Evolutionary conservation across 768 basidiomycete genomes (phyloP).

Genomic region (Mrakia gelida): DNA sequence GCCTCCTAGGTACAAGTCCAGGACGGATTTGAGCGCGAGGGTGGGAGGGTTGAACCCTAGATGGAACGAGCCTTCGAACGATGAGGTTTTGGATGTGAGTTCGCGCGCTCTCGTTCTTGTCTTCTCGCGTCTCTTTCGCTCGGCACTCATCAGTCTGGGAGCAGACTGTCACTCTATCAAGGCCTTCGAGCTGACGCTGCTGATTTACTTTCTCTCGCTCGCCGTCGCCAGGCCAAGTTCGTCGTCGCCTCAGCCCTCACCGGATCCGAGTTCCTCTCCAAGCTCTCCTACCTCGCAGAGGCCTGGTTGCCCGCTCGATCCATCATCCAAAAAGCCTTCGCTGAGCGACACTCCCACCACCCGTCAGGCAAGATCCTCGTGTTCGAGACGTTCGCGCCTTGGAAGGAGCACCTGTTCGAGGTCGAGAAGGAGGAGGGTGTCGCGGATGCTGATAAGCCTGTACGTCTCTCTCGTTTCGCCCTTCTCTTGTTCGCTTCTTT

Average conservation of each 20-base stretch:
- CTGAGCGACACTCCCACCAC: slow-evolving; percentile 59
- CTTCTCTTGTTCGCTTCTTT: not conserved
- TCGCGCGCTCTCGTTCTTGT: not conserved
- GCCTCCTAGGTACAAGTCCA: slow-evolving; percentile 58
- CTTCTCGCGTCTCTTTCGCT: no score
- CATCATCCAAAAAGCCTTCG: slow-evolving; percentile 61
- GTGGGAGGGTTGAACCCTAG: slow-evolving; percentile 79
- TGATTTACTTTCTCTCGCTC: no score
- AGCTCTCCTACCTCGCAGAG: slow-evolving; percentile 74
- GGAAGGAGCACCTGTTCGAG: slow-evolving; percentile 77
- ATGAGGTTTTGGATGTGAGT: slow-evolving; percentile 69
- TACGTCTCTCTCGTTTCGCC: not conserved
- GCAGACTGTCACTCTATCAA: no score
- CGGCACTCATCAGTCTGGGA: no score
- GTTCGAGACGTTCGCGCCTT: slow-evolving; percentile 70
- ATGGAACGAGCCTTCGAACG: slow-evolving; percentile 78
- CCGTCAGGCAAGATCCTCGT: slow-evolving; percentile 70
- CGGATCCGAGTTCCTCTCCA: slow-evolving; percentile 75
- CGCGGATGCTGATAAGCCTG: slow-evolving; percentile 29
- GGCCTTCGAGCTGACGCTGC: no score
- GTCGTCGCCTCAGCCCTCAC: slow-evolving; percentile 71
- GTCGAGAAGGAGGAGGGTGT: slow-evolving; percentile 28
- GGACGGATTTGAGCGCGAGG: slow-evolving; percentile 79
- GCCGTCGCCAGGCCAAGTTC: slow-evolving; percentile 66
- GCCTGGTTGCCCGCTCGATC: slow-evolving; percentile 91